These are phyloP conservation scores for Umbelopsis vinacea DNA, from an alignment of 192 early-diverging fungal species.

Conservation along the genomic window DNA sequence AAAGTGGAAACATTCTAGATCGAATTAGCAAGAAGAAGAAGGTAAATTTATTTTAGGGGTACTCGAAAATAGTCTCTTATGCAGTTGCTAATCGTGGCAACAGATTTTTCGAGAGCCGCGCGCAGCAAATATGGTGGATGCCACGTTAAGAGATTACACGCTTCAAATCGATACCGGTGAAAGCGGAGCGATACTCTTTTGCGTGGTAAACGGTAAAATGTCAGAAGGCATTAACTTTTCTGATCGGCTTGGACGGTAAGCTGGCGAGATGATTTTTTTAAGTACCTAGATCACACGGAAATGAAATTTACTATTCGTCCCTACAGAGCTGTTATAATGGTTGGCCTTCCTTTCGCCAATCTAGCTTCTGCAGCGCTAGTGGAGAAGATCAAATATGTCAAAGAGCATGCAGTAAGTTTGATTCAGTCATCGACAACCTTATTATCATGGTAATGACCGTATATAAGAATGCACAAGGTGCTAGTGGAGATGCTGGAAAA, in stretches of 20 bases:
- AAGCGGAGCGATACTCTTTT: slow-evolving; percentile 79
- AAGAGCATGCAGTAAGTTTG: slow-evolving; percentile 33
- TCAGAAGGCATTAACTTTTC: slow-evolving; percentile 95
- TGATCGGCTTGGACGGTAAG: slow-evolving; percentile 73
- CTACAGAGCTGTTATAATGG: slow-evolving; percentile 78
- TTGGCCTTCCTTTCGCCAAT: slow-evolving; percentile 89
- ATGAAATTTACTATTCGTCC: neutral
- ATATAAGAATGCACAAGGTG: slow-evolving; percentile 1
- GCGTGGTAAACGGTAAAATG: slow-evolving; percentile 90
- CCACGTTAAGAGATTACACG: slow-evolving; percentile 65
- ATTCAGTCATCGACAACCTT: neutral
- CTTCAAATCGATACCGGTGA: slow-evolving; percentile 41
- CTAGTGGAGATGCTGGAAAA: slow-evolving; percentile 44
- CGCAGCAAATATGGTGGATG: slow-evolving; percentile 54
- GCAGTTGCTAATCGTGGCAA: slow-evolving; percentile 29
- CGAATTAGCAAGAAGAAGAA: slow-evolving; percentile 65
- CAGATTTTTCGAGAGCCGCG: slow-evolving; percentile 77
- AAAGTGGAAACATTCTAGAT: slow-evolving; percentile 42
- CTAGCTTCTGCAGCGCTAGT: slow-evolving; percentile 72
- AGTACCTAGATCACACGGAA: neutral
- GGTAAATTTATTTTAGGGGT: slow-evolving; percentile 37
- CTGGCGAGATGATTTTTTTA: neutral
- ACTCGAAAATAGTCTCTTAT: neutral
- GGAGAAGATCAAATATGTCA: slow-evolving; percentile 72
- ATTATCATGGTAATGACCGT: neutral